Base-by-base conservation (phyloP, 768 basidiomycete species). In the Leccinum arenicola region DNA sequence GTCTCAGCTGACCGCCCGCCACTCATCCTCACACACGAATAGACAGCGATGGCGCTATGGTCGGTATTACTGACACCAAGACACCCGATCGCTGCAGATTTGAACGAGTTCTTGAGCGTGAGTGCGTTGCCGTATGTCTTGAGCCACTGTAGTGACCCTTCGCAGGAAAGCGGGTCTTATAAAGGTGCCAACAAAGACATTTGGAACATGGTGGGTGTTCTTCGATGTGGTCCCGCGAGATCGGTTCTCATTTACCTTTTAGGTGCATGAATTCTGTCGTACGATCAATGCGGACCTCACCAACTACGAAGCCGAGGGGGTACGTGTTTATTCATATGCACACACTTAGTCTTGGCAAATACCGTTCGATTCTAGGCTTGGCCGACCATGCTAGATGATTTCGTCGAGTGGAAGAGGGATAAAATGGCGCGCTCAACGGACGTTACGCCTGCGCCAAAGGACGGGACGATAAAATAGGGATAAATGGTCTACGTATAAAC, bases 161-260 rank as follows among this genome's bases (percentile, higher is more conserved):
- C 38, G 55, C 57, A 78, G 75, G 75, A 83, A 53, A 77, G 73
- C 60, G 82, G 80, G 7, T 79, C 76, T 4, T 91, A 90, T 74
- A 92, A 87, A 67, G 88, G 86, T 0, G 84, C 86, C 14, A 93
- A 91, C 72, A 90, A 90, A 67, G 92, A 95, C 73, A 74, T 93
- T 9, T 95, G 92, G 92, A 82, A 73, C 57, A 93, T 93, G 91
- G 91, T 89, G 60, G 14, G 79, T 75, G 33, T 35, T 25, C 25
- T 57, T 38, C 17, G 11, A 31, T 23, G 12, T 21, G 3, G 8
- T 29, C 31, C 11, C 9, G 35, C 27, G 17, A 43, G 19, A 23
- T 23, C 23, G 23, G 12, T 50, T 50, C 50, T 60, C 7, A 61
- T 54, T 25, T 43, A 19, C 11, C 47, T 54, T 55, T 7, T 68